Conservation (phyloP, 352 stramenopile genomes). For the Phytophthora colocasiae region DNA sequence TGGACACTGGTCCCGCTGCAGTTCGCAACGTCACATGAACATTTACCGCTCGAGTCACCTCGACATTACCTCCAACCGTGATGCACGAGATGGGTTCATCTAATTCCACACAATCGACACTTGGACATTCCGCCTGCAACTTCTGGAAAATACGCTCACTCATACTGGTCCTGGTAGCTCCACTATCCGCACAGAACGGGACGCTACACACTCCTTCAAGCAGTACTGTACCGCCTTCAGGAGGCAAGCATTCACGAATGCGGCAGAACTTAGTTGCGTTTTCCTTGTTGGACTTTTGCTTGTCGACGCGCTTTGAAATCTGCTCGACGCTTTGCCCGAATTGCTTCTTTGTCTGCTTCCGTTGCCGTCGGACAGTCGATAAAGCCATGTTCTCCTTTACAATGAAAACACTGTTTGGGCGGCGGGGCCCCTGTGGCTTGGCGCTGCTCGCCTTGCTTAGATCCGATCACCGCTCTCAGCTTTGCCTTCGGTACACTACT, state of each 20-base stretch:
- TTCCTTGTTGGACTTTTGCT: not conserved
- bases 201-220: conserved; percentile 11
- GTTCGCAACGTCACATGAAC: not conserved
- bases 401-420: conserved; percentile 13
- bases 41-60: conserved; percentile 7
- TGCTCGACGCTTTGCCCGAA: conserved; percentile 8
- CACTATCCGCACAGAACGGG: conserved; percentile 8
- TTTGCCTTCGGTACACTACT: not conserved
- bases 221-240: conserved; percentile 2
- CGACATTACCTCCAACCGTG: conserved; percentile 2
- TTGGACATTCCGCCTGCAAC: not conserved
- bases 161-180: conserved; percentile 7
- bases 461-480: not conserved
- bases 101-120: conserved; percentile 4
- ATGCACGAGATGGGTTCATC: conserved; percentile 6
- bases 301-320: conserved; percentile 7
- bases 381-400: conserved; percentile 12
- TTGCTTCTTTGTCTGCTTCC: conserved; percentile 18
- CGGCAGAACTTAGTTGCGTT: conserved; percentile 3
- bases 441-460: not conserved
- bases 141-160: conserved; percentile 5
- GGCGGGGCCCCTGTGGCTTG: not conserved
- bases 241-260: conserved; percentile 10
- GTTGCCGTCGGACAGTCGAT: conserved; percentile 11
- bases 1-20: conserved; percentile 2